These are phyloP conservation scores for Alloascoidea hylecoeti DNA, from an alignment of 805 yeast species.

Conservation along the genomic window DNA sequence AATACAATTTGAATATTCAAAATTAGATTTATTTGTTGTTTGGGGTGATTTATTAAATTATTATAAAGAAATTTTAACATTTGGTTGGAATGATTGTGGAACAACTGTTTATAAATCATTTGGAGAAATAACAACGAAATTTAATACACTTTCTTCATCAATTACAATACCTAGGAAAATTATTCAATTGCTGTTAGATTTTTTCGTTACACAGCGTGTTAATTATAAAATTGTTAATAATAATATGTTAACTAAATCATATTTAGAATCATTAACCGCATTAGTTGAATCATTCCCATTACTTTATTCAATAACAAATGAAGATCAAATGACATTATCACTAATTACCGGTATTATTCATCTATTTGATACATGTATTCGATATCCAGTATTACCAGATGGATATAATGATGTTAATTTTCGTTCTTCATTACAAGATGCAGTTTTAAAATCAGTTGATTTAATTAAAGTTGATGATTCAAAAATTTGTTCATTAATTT, in stretches of 20 bases:
- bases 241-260: slow-evolving; percentile 17
- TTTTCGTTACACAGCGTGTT: slow-evolving; percentile 33
- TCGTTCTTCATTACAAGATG: slow-evolving; percentile 49
- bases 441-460: slow-evolving; percentile 37
- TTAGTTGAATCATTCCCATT: slow-evolving; percentile 38
- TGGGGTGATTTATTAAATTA: slow-evolving; percentile 49
- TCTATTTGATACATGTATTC: slow-evolving; percentile 49
- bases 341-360: slow-evolving; percentile 34
- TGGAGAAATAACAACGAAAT: slow-evolving; percentile 27
- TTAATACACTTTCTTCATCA: slow-evolving; percentile 9
- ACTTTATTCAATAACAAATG: slow-evolving; percentile 23
- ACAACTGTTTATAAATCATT: slow-evolving; percentile 40
- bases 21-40: slow-evolving; percentile 15
- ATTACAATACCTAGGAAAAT: slow-evolving; percentile 21
- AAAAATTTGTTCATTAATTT: background rate
- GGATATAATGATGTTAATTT: slow-evolving; percentile 36
- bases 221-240: slow-evolving; percentile 25
- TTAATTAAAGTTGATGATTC: background rate
- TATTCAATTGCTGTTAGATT: slow-evolving; percentile 26
- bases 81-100: slow-evolving; percentile 37
- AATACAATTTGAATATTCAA: slow-evolving; percentile 16
- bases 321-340: slow-evolving; percentile 18
- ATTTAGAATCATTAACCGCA: slow-evolving; percentile 42
- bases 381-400: slow-evolving; percentile 61
- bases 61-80: slow-evolving; percentile 24